Evolutionary conservation across 768 basidiomycete species (phyloP), one percentile per base, ranked within the genome.

Genomic region (Lanmaoa pseudosensibilis): DNA sequence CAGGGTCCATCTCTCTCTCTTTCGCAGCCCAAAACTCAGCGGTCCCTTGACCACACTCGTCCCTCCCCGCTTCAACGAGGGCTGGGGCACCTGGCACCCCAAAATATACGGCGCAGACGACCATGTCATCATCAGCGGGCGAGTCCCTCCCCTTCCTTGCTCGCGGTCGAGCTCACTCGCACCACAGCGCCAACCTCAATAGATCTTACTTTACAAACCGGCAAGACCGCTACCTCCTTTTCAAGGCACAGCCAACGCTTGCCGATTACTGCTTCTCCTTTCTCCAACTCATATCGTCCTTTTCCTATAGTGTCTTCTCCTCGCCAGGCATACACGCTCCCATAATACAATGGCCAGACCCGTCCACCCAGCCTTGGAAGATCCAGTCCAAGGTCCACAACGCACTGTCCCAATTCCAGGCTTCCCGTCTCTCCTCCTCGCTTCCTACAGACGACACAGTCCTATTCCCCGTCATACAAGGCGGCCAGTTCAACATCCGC

Each of bases 1-100:
- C 18, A 82, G 90, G 44, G 85, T 93, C 10, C 84, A 85, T 56
- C 77, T 96, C 10, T 84, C 85, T 37, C 79, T 98, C 60, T 99
- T 94, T 64, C 84, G 92, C 46, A 94, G 92, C 65, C 96, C 97
- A 0, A 90, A 85, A 50, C 79, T 98, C 30, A 80, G 84, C 18
- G 89, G 91, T 1, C 55, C 91, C 27, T 78, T 91, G 70, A 83
- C 90, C 32, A 81, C 78, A 53, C 57, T 96, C 30, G 86, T 98
- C 8, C 97, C 97, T 8, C 87, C 90, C 23, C 80, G 97, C 52
- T 97, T 93, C 74, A 96, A 99, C 64, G 97, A 99, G 74, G 97
- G 95, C 2, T 98, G 94, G 91, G 96, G 95, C 0, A 93, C 95
- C 2, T 98, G 95, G 95, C 97, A 98, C 69, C 88, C 92, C 4